Conservation (phyloP, 805 yeast species). For the Yamadazyma philogaea region DNA sequence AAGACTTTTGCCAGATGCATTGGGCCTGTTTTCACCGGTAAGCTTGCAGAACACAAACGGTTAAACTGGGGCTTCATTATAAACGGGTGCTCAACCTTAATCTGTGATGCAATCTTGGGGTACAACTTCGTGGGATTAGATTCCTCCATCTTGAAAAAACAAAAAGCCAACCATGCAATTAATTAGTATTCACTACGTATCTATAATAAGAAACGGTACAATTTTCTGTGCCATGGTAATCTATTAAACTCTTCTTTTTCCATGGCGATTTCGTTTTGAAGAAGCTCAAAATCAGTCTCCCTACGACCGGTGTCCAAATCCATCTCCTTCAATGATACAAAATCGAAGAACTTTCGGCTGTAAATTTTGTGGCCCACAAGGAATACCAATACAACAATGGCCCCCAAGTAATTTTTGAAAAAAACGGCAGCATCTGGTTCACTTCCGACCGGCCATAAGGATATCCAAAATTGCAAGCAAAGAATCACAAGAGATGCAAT, state of each 20-base stretch:
- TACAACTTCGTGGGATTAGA: constrained; percentile 43
- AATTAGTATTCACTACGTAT: constrained; percentile 1
- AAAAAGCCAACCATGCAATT: constrained; percentile 8
- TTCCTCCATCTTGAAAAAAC: constrained; percentile 22
- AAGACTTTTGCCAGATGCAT: constrained; percentile 81
- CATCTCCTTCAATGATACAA: constrained; percentile 45
- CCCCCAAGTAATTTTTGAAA: constrained; percentile 56
- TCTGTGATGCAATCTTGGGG: constrained; percentile 46
- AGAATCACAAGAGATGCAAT: constrained; percentile 22
- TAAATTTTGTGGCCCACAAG: constrained; percentile 52
- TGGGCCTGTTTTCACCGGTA: constrained; percentile 80
- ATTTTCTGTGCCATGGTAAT: constrained; percentile 22
- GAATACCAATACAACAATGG: constrained; percentile 42
- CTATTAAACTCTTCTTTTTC: constrained; percentile 25
- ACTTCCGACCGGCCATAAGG: constrained; percentile 30
- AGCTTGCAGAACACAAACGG: constrained; percentile 51
- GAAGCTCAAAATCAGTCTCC: constrained; percentile 50
- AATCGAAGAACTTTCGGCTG: constrained; percentile 33
- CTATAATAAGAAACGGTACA: constrained; percentile 9
- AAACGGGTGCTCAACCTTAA: constrained; percentile 47
- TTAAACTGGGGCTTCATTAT: constrained; percentile 53
- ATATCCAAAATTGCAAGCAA: constrained; percentile 33
- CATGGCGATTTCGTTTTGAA: constrained; percentile 48
- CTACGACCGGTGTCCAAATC: constrained; percentile 63
- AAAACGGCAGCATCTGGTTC: constrained; percentile 38